phyloP scores from a whole-genome alignment of 345 rosid genomes.

The Abelmoschus esculentus region DNA sequence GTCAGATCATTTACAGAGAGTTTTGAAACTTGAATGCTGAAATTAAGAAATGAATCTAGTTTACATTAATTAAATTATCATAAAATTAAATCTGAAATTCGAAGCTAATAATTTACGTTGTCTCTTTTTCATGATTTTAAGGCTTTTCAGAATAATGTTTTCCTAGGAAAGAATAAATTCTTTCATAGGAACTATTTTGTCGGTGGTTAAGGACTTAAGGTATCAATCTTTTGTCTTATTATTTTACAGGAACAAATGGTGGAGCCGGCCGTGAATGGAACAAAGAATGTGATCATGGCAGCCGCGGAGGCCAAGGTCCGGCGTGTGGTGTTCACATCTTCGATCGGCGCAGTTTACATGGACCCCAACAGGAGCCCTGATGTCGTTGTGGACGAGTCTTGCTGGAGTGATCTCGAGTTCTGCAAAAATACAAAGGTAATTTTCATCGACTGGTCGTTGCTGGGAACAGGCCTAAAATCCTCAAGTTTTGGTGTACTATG shows the following conservation, averaged over 20 bases:
- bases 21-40: too few relatives aligned
- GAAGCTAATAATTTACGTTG: too few relatives aligned
- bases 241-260: slow-evolving; percentile 69
- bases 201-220: too few relatives aligned
- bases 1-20: background rate
- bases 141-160: too few relatives aligned
- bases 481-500: background rate
- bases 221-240: too few relatives aligned
- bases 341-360: slow-evolving; percentile 92
- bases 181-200: too few relatives aligned
- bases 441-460: background rate
- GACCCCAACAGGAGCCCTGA: slow-evolving; percentile 73
- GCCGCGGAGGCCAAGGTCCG: slow-evolving; percentile 73
- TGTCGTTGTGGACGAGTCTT: slow-evolving; percentile 66
- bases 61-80: too few relatives aligned
- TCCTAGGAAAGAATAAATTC: too few relatives aligned
- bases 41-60: too few relatives aligned
- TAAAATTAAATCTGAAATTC: too few relatives aligned
- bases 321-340: slow-evolving; percentile 86
- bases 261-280: slow-evolving; percentile 92
- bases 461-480: too few relatives aligned
- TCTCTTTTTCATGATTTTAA: too few relatives aligned
- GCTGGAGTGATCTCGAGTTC: slow-evolving; percentile 94
- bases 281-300: slow-evolving; percentile 68
- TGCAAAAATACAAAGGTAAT: slow-evolving; percentile 88